Evolutionary conservation across 768 basidiomycete species (phyloP), one percentile per base, ranked within the genome.

Genomic region (Pluteus cervinus): DNA sequence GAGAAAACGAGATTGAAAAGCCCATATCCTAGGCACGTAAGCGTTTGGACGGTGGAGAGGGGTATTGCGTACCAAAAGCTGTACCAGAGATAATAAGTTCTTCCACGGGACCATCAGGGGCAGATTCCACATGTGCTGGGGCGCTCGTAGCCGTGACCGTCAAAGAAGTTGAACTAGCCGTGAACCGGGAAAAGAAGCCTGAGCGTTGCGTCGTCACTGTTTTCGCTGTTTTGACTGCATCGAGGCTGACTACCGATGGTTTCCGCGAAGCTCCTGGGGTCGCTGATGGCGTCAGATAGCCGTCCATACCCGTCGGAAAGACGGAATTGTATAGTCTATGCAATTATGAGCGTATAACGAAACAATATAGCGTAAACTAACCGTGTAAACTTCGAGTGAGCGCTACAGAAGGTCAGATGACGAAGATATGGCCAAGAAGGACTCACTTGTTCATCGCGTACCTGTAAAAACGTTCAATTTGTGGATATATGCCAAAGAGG

Each of bases 1-100:
- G 83, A 86, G 41, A 89, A 78, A 7, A 87, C 79, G 32, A 89
- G 69, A 51, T 88, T 88, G 61, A 89, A 89, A 17, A 89, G 52
- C 0, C 85, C 83, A 48, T 64, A 79, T 0, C 75, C 70, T 64
- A 39, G 24, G 18, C 11, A 34, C 22, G 32, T 21, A 32, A 40
- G 3, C 16, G 24, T 20, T 37, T 29, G 3, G 37, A 24, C 5
- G 16, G 22, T 10, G 14, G 21, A 58, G 47, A 32, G 61, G 60
- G 30, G 9, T 16, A 37, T 11, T 12, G 58, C 66, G 36, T 40
- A 81, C 80, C 87, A 49, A 87, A 89, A 0, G 87, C 86, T 6
- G 81, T 75, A 2, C 86, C 87, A 3, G 81, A 74, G 20, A 86
- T 54, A 39, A 89, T 75, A 4, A 87, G 50, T 37, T 87, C 83